A percentile compares a stretch with the other conserved stretches of the same genome.
These are phyloP conservation scores for Pluteus cervinus DNA, from an alignment of 768 basidiomycete species.

Conservation along the genomic window DNA sequence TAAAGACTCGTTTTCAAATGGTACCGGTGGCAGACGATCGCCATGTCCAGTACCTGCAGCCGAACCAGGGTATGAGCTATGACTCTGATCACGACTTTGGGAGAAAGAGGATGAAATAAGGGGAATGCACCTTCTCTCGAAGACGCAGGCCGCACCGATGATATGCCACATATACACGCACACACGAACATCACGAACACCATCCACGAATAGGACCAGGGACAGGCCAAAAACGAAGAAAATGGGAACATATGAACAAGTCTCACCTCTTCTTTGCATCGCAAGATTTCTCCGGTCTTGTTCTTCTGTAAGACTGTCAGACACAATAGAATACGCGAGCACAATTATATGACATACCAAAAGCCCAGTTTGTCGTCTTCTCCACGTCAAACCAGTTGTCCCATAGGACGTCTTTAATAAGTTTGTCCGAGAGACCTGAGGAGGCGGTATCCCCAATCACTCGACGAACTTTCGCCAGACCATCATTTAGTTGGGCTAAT, in stretches of 20 bases:
- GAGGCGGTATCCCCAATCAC: constrained; percentile 60
- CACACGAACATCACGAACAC: constrained; percentile 13
- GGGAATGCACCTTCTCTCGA: constrained; percentile 73
- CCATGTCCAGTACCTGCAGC: constrained; percentile 8
- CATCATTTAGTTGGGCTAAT: constrained; percentile 62
- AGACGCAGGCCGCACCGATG: constrained; percentile 27
- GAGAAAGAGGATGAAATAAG: constrained; percentile 21
- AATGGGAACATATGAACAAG: constrained; percentile 23
- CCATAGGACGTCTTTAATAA: constrained; percentile 81
- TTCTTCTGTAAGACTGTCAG: constrained; percentile 47
- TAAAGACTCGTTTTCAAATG: no score
- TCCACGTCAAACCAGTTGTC: constrained; percentile 84
- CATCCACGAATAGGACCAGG: constrained; percentile 20
- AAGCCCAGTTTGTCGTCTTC: constrained; percentile 64
- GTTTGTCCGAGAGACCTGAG: constrained; percentile 65
- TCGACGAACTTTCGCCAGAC: constrained; percentile 59
- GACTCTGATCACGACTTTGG: constrained; percentile 2
- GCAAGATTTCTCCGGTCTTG: constrained; percentile 56
- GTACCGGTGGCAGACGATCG: constrained; percentile 15
- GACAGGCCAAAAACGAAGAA: constrained; percentile 15
- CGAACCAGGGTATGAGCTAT: constrained; percentile 2
- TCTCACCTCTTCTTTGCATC: constrained; percentile 83
- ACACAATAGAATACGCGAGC: constrained; percentile 6
- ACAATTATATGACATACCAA: constrained; percentile 45
- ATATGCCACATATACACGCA: constrained; percentile 17